Evolutionary conservation across 2,329 filamentous ascomycete species (phyloP).

Genomic region (Colletotrichum sp.): DNA sequence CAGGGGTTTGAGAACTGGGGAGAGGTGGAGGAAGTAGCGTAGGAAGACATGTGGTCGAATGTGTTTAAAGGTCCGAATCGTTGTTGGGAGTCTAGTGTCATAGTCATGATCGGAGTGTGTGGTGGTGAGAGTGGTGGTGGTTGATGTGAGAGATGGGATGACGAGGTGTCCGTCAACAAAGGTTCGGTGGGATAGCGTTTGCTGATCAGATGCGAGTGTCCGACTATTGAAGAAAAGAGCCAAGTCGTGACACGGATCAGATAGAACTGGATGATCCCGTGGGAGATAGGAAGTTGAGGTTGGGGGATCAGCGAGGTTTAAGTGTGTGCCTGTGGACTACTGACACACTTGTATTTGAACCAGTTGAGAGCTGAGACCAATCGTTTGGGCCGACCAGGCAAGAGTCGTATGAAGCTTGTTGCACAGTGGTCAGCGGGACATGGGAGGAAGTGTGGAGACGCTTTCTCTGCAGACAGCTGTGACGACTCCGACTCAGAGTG

Average conservation of each 20-base stretch:
- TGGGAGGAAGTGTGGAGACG: slow-evolving; percentile 36
- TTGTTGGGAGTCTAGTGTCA: slow-evolving; percentile 91
- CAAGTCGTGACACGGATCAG: slow-evolving; percentile 45
- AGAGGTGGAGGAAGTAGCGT: slow-evolving; percentile 57
- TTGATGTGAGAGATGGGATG: slow-evolving; percentile 13
- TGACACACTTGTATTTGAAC: slow-evolving; percentile 22
- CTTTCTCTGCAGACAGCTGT: slow-evolving; percentile 42
- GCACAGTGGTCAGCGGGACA: slow-evolving; percentile 46
- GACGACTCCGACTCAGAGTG: slow-evolving; percentile 57
- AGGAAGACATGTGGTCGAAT: slow-evolving; percentile 80
- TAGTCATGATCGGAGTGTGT: slow-evolving; percentile 74
- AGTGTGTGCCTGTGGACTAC: slow-evolving; percentile 24
- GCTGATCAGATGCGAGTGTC: slow-evolving; percentile 60
- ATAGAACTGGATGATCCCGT: slow-evolving; percentile 37
- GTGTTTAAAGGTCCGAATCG: slow-evolving; percentile 73
- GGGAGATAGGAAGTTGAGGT: slow-evolving; percentile 25
- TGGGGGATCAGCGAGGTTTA: slow-evolving; percentile 62
- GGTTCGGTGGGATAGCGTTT: slow-evolving; percentile 32
- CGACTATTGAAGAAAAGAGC: slow-evolving; percentile 42
- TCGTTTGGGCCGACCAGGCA: slow-evolving; percentile 40
- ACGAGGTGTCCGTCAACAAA: slow-evolving; percentile 22
- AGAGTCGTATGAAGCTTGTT: slow-evolving; percentile 47
- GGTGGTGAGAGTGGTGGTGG: neutral
- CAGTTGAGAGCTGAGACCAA: slow-evolving; percentile 41
- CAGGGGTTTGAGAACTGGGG: slow-evolving; percentile 93